phyloP scores from a whole-genome alignment of 768 basidiomycete genomes.

The Chalciporus sphaerocephalus region DNA sequence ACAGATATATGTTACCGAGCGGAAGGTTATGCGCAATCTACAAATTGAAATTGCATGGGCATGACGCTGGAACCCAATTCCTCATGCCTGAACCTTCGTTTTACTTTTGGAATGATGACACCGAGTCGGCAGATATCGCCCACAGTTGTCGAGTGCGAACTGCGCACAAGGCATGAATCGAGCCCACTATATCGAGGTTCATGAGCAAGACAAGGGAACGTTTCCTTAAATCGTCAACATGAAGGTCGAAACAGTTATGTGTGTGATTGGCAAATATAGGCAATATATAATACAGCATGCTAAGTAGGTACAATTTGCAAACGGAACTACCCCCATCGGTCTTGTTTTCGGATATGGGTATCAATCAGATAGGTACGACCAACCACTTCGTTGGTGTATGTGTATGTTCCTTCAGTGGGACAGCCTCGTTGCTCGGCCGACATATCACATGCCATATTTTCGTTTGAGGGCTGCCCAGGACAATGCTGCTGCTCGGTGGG shows the following conservation, averaged over 20 bases:
- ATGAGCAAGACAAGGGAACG: neutral
- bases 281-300: constrained; percentile 22
- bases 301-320: constrained; percentile 19
- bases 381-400: constrained; percentile 1
- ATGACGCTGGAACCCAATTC: constrained; percentile 7
- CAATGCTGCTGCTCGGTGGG: constrained; percentile 55
- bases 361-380: constrained; percentile 29
- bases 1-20: neutral
- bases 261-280: constrained; percentile 16
- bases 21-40: neutral
- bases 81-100: constrained; percentile 8
- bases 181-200: constrained; percentile 5
- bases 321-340: constrained; percentile 17
- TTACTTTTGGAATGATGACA: constrained; percentile 9
- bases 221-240: neutral
- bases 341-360: constrained; percentile 14
- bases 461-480: constrained; percentile 73
- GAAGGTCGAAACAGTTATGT: constrained; percentile 1
- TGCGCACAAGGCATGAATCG: neutral
- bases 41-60: constrained; percentile 9
- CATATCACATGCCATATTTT: constrained; percentile 59
- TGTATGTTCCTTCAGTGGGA: neutral
- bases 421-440: constrained; percentile 1
- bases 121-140: constrained; percentile 5
- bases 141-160: neutral